Conservation (phyloP, 2,329 filamentous ascomycete species). For the Dactylellina sp. region DNA sequence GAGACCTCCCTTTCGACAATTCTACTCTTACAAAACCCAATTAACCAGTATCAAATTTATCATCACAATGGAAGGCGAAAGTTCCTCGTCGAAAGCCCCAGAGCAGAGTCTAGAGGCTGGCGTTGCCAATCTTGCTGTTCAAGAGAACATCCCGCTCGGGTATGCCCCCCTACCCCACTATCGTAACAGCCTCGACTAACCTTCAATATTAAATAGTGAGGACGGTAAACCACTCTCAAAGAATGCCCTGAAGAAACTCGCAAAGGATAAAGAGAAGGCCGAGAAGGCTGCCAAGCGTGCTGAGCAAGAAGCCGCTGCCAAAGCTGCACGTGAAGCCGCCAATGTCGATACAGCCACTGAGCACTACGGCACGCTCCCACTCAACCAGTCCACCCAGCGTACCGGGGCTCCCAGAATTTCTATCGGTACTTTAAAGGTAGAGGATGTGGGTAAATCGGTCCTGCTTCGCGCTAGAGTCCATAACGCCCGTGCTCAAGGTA, state of each 20-base stretch:
- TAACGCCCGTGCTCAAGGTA: conserved; percentile 86
- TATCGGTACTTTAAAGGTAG: conserved; percentile 69
- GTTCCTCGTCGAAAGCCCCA: conserved; percentile 36
- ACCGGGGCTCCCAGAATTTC: conserved; percentile 70
- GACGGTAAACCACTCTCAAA: conserved; percentile 73
- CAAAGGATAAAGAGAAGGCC: conserved; percentile 90
- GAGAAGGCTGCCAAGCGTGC: conserved; percentile 78
- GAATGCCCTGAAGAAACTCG: conserved; percentile 85
- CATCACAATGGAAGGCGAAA: conserved; percentile 37
- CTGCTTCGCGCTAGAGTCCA: conserved; percentile 71
- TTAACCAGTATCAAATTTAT: conserved; percentile 7
- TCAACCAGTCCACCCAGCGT: conserved; percentile 69
- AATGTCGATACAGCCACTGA: conserved; percentile 75
- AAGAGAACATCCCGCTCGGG: conserved; percentile 49
- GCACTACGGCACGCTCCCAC: conserved; percentile 80
- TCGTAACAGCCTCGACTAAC: conserved; percentile 29
- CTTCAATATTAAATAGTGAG: conserved; percentile 59
- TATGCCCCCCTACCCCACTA: conserved; percentile 55
- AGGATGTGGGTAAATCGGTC: conserved; percentile 59
- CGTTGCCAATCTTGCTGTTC: conserved; percentile 35
- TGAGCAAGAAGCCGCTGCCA: conserved; percentile 79
- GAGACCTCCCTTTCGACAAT: conserved; percentile 8
- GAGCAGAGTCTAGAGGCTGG: conserved; percentile 39
- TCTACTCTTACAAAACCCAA: not conserved
- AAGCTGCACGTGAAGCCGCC: conserved; percentile 74